Conservation (phyloP, 805 yeast species). For the Candida mattraensis region DNA sequence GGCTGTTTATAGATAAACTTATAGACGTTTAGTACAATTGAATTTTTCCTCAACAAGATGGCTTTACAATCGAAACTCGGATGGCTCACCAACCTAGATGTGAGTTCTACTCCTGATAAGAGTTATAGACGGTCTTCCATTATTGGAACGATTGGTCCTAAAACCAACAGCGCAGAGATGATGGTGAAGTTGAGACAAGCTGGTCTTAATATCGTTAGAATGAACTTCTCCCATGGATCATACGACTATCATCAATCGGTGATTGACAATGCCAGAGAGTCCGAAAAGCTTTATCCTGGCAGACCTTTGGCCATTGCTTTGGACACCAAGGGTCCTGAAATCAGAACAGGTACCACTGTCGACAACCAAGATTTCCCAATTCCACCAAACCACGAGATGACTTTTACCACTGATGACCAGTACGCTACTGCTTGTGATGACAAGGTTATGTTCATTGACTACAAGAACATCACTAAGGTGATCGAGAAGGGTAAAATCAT, state of each 20-base stretch:
- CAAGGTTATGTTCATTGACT: conserved; percentile 85
- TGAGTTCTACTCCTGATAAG: conserved; percentile 70
- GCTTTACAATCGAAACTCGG: conserved; percentile 49
- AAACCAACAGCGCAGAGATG: conserved; percentile 86
- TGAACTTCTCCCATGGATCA: conserved; percentile 99
- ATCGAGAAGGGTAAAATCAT: conserved; percentile 84
- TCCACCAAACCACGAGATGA: conserved; percentile 84
- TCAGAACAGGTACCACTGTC: conserved; percentile 94
- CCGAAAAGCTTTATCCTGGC: conserved; percentile 86
- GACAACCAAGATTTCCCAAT: conserved; percentile 82
- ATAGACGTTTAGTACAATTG: conserved; percentile 2
- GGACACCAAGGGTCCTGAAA: conserved; percentile 99
- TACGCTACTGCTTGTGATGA: conserved; percentile 73
- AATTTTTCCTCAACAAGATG: conserved; percentile 14
- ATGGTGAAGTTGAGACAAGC: conserved; percentile 90
- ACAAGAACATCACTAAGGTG: conserved; percentile 94
- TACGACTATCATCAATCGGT: conserved; percentile 97
- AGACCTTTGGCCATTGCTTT: conserved; percentile 98
- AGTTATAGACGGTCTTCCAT: conserved; percentile 91
- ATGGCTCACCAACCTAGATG: conserved; percentile 83
- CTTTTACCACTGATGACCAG: conserved; percentile 85
- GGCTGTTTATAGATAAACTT: neutral
- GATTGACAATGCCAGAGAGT: conserved; percentile 92
- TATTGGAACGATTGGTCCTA: conserved; percentile 99
- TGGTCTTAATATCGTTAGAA: conserved; percentile 95